A percentile compares a stretch with the other conserved stretches of the same genome.
phyloP scores from a whole-genome alignment of 306 rosid genomes.

The Ormosia semicastrata region DNA sequence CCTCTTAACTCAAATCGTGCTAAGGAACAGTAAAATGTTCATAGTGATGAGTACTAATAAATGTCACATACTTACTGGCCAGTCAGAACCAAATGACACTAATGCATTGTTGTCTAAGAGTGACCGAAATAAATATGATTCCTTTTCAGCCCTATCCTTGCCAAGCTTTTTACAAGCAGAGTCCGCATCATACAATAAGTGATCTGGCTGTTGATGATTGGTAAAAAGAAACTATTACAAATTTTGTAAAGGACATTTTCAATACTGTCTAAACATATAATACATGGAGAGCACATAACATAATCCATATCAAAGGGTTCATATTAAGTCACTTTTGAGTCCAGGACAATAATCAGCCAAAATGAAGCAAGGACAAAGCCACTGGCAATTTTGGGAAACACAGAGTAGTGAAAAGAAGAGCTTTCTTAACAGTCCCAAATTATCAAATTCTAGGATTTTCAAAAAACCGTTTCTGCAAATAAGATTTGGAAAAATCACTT shows the following conservation, averaged over 20 bases:
- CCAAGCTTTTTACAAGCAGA: conserved; percentile 71
- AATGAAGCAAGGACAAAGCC: background rate
- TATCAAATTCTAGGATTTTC: conserved; percentile 5
- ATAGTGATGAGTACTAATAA: background rate
- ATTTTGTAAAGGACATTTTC: background rate
- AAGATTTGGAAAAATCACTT: background rate
- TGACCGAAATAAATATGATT: conserved; percentile 64
- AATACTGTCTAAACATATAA: background rate
- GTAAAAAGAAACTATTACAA: conserved; percentile 1
- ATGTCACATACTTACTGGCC: conserved; percentile 63
- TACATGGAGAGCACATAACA: background rate
- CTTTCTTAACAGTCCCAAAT: background rate
- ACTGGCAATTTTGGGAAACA: background rate
- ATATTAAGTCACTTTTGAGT: background rate
- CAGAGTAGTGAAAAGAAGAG: background rate
- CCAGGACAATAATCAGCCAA: background rate
- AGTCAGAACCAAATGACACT: conserved; percentile 82
- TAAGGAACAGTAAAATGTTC: background rate
- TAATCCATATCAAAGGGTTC: background rate
- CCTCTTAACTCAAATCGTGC: background rate
- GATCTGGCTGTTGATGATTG: conserved; percentile 69
- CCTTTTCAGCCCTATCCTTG: conserved; percentile 73
- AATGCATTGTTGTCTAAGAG: conserved; percentile 53
- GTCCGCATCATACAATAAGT: conserved; percentile 65
- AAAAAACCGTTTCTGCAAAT: background rate